Evolutionary conservation across 345 rosid species (phyloP).

Genomic region (Salix caprea): DNA sequence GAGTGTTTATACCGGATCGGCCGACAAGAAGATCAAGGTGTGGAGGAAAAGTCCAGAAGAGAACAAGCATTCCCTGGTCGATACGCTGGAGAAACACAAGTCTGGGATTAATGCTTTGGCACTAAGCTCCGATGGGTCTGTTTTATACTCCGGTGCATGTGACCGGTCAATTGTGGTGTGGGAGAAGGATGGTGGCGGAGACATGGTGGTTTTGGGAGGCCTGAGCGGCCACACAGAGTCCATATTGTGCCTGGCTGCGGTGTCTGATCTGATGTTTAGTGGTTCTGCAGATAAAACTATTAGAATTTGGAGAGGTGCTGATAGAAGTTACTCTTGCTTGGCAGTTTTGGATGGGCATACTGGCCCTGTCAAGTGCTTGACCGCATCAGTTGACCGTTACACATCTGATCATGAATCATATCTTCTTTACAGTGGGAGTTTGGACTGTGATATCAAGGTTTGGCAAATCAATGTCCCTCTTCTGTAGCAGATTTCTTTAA

Average conservation of each 20-base stretch:
- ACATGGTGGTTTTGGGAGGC: slow-evolving; percentile 46
- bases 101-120: slow-evolving; percentile 83
- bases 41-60: slow-evolving; percentile 59
- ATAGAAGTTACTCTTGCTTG: slow-evolving; percentile 47
- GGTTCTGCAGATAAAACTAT: slow-evolving; percentile 82
- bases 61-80: slow-evolving; percentile 48
- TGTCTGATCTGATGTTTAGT: slow-evolving; percentile 62
- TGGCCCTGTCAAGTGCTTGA: slow-evolving; percentile 88
- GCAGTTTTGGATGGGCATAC: slow-evolving; percentile 69
- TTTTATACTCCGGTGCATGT: slow-evolving; percentile 67
- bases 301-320: slow-evolving; percentile 60
- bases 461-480: slow-evolving; percentile 58
- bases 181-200: slow-evolving; percentile 44
- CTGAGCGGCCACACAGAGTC: slow-evolving; percentile 75
- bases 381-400: slow-evolving; percentile 42
- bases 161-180: slow-evolving; percentile 72
- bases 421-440: slow-evolving; percentile 71
- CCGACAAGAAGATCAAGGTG: slow-evolving; percentile 70
- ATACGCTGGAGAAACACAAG: slow-evolving; percentile 55
- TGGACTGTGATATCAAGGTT: slow-evolving; percentile 80
- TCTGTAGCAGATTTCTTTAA: slow-evolving; percentile 6
- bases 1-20: slow-evolving; percentile 76
- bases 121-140: slow-evolving; percentile 44
- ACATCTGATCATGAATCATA: slow-evolving; percentile 28
- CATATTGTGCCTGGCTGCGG: slow-evolving; percentile 56